These are phyloP conservation scores for Phytophthora foliorum DNA, from an alignment of 352 stramenopile species.

Conservation along the genomic window DNA sequence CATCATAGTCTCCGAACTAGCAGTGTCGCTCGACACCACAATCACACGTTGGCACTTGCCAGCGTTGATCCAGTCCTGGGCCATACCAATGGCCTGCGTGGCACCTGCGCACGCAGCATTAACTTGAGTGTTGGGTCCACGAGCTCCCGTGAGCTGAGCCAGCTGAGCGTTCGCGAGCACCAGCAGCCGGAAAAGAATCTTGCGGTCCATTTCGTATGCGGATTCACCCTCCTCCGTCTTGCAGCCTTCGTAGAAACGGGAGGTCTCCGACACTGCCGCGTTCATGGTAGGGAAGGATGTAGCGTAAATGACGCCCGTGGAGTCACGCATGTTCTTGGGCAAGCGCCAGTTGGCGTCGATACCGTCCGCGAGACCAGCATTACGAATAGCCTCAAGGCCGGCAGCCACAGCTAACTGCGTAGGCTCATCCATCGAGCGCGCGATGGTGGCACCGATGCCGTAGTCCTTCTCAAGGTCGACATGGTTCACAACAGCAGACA, in stretches of 20 bases:
- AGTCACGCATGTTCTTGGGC: slow-evolving; percentile 85
- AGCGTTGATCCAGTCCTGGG: slow-evolving; percentile 95
- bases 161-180: slow-evolving; percentile 97
- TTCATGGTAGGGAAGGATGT: slow-evolving; percentile 97
- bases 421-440: slow-evolving; percentile 95
- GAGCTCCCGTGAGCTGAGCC: slow-evolving; percentile 94
- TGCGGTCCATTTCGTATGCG: slow-evolving; percentile 95
- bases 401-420: slow-evolving; percentile 95
- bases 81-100: slow-evolving; percentile 93
- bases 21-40: slow-evolving; percentile 95
- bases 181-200: slow-evolving; percentile 97
- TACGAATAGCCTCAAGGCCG: slow-evolving; percentile 95
- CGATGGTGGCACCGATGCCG: slow-evolving; percentile 89
- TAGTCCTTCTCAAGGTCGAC: slow-evolving; percentile 88
- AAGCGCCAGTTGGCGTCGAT: slow-evolving; percentile 85
- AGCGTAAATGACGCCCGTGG: slow-evolving; percentile 95
- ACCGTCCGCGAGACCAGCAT: slow-evolving; percentile 85
- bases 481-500: slow-evolving; percentile 85
- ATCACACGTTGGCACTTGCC: slow-evolving; percentile 95
- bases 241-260: slow-evolving; percentile 68
- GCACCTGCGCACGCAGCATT: slow-evolving; percentile 97
- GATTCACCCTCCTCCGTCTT: slow-evolving; percentile 18
- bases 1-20: slow-evolving; percentile 91
- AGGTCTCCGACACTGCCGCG: slow-evolving; percentile 92
- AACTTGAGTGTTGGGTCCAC: slow-evolving; percentile 96